A percentile compares a stretch with the other conserved stretches of the same genome.
Evolutionary conservation across 1,284 basidiomycete genomes (phyloP).

Genomic region (Cryptococcus floricola): DNA sequence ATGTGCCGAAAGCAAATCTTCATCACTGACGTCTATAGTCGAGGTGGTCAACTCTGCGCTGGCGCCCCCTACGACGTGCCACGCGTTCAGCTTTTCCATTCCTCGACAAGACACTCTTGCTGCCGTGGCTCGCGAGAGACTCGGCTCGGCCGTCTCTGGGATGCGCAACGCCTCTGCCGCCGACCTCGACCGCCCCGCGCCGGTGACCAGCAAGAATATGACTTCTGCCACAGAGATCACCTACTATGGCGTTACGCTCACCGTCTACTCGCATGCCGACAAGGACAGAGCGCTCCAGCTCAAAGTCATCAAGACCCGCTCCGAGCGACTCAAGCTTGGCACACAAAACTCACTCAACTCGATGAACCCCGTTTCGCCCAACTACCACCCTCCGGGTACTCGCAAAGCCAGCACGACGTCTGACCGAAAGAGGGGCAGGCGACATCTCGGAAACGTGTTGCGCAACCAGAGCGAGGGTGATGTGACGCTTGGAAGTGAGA

Average conservation of each 20-base stretch:
- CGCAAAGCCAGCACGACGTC: constrained; percentile 1
- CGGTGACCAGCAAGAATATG: constrained; percentile 14
- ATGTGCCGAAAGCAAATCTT: not conserved
- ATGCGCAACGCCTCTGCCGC: constrained; percentile 17
- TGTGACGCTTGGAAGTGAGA: constrained; percentile 14
- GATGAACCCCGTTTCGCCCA: constrained; percentile 1
- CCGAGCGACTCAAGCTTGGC: constrained; percentile 11
- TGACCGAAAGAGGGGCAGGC: not conserved
- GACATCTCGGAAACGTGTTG: constrained; percentile 6
- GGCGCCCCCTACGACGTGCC: constrained; percentile 84
- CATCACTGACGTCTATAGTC: constrained; percentile 58
- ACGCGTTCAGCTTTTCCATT: constrained; percentile 76
- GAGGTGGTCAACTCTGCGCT: constrained; percentile 90
- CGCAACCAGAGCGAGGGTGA: constrained; percentile 7
- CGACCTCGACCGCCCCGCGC: constrained; percentile 11
- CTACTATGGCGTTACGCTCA: constrained; percentile 85
- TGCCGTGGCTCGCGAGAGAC: constrained; percentile 24
- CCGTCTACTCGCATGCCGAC: constrained; percentile 91
- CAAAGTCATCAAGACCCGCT: constrained; percentile 28
- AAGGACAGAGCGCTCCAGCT: constrained; percentile 61
- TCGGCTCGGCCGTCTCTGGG: constrained; percentile 11
- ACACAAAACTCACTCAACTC: constrained; percentile 9
- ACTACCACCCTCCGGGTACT: not conserved
- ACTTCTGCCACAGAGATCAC: constrained; percentile 51
- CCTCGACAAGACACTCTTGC: constrained; percentile 35